Percentiles rank a stretch among this genome's conserved stretches.
Conservation (phyloP, 192 early-diverging fungal species). For the Coemansia sp. region DNA sequence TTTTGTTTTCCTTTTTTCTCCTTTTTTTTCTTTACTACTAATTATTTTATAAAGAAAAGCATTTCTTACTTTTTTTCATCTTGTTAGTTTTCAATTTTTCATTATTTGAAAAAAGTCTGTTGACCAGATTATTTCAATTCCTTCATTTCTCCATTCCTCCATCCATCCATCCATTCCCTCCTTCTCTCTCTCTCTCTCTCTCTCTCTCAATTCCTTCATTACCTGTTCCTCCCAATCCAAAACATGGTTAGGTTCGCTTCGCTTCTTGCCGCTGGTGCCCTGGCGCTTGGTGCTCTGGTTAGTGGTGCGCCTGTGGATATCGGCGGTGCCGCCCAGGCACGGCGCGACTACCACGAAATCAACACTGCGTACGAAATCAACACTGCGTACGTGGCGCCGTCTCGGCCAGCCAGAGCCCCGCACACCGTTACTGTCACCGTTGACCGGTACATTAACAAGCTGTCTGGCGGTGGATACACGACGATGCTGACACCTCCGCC, state of each 20-base stretch:
- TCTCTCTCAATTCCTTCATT: background rate
- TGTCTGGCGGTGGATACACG: conserved; percentile 2
- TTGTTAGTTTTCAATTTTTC: background rate
- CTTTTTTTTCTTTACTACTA: background rate
- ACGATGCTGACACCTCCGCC: background rate
- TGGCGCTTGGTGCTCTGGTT: background rate
- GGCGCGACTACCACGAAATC: conserved; percentile 41
- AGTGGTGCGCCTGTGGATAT: conserved; percentile 1
- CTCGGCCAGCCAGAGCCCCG: background rate
- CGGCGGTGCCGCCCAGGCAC: conserved; percentile 19
- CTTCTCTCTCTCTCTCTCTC: background rate
- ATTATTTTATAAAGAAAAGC: background rate
- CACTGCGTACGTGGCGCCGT: conserved; percentile 15
- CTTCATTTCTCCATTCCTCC: background rate
- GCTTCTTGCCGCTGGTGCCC: background rate
- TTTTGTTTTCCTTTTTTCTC: background rate
- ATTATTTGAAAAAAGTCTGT: conserved; percentile 13
- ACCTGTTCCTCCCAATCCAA: background rate
- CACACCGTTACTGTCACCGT: conserved; percentile 23
- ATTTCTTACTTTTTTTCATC: background rate
- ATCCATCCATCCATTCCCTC: no score
- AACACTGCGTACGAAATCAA: conserved; percentile 28
- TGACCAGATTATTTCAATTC: conserved; percentile 14
- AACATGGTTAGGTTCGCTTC: conserved; percentile 1
- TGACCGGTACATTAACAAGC: conserved; percentile 11